Base-by-base conservation (phyloP, 1,284 basidiomycete genomes). In the Ceratobasidium sp. region DNA sequence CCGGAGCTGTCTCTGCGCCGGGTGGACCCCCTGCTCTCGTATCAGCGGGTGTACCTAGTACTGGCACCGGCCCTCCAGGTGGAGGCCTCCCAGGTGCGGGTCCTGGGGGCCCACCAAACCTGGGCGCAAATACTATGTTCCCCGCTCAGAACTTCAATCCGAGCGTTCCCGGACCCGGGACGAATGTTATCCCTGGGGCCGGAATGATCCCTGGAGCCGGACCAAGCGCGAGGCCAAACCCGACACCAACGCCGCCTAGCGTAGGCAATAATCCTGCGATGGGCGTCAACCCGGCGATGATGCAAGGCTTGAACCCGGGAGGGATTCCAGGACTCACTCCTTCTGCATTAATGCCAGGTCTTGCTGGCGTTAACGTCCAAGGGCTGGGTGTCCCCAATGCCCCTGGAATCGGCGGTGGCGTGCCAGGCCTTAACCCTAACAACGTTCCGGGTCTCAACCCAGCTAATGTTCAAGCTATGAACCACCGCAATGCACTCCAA, bases 261-360 rank as follows among this genome's bases (percentile, higher is more conserved):
- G 20, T 20, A 28, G 67, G 46, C 15, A 20, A 26, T 5, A 51
- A 46, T 10, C 61, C 51, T n/a, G 51, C 13, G 33, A 55, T 49
- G 51, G 73, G 73, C 12, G 46, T 72, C 40, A 72, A 72, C 26
- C 70, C 70, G 23, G 70, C 55, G 39, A 23, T 72, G 70, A 72
- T 72, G 58, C 70, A 60, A n/a, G 63, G 63, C 28, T 26, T 76
- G 42, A 76, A 76, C 40, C 42, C 44, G 1, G 13, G 26, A 10
- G 67, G 67, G 33, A 55, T 69, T 40, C 42, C 61, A 4, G 49
- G n/a, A 10, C 60, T 49, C 12, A 40, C 33, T 26, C 18, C 55
- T 53, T 28, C 26, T n/a, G 67, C 49, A n/a, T n/a, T n/a, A 26
- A 39, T 69, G 67, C 23, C 49, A 9, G 67, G 67, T 0, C 51